Evolutionary conservation across 2,329 filamentous ascomycete species (phyloP), one percentile per base, ranked within the genome.

Genomic region (Graphilbum fragrans): DNA sequence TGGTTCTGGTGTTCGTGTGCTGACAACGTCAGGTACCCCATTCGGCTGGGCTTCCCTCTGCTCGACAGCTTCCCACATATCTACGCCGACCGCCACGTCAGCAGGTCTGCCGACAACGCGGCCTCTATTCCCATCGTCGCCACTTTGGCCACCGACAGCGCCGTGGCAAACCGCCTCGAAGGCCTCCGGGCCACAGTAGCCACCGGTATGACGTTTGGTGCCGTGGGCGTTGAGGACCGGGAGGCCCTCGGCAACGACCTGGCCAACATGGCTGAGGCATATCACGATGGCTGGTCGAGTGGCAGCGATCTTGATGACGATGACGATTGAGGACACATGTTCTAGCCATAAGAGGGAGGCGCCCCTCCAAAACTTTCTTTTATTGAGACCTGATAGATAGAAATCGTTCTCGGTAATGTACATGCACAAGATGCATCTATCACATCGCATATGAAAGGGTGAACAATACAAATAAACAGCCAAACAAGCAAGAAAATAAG

Each of bases 251-350:
- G 77, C 36, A 92, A 94, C 54, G 79, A 82, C 12, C 66, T 98
- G 32, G 78, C 82, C 20, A 81, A 84, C 45, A 79, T 96, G 52
- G 81, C 82, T 2, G 88, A 94, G 54, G 84, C 84, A 45, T 96
- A 95, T 57, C 79, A 86, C 50, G 85, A 92, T 46, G 86, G 86
- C 2, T 94, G 86, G 84, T 79, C 77, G 12, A 86, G 82, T 53
- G 86, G 79, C 20, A 81, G 76, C 44, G 82, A 85, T 50, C n/a
- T n/a, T n/a, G 70, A 77, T 9, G 80, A 76, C 18, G 78, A 86
- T 44, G 80, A 86, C 39, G 67, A 73, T 3, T 42, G 38, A 11
- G 36, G 37, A n/a, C n/a, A n/a, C n/a, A n/a, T n/a, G n/a, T n/a
- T n/a, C n/a, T n/a, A n/a, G n/a, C n/a, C 36, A 38, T n/a, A n/a